phyloP scores from a whole-genome alignment of 2,329 filamentous ascomycete genomes.

The Penicillium sp. region DNA sequence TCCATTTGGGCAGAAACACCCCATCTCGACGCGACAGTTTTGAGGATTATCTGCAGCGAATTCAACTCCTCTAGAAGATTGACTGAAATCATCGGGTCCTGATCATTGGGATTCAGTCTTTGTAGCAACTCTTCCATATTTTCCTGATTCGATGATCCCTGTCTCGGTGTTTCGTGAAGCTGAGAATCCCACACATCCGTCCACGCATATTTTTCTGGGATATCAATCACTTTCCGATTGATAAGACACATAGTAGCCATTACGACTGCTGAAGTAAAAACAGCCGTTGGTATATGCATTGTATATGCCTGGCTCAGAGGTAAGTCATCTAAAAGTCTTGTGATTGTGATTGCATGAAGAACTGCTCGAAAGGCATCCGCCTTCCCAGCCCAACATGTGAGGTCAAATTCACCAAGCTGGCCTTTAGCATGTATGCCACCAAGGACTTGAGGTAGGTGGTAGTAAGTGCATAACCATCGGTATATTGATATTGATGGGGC shows the following conservation, averaged over 20 bases:
- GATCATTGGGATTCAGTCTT: neutral
- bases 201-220: conserved; percentile 9
- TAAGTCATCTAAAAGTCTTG: conserved; percentile 12
- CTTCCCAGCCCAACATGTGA: conserved; percentile 13
- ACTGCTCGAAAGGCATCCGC: conserved; percentile 13
- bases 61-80: conserved; percentile 20
- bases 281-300: conserved; percentile 19
- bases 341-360: conserved; percentile 18
- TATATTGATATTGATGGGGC: conserved; percentile 17
- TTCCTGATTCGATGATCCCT: neutral
- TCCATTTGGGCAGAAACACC: conserved; percentile 19
- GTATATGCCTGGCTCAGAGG: conserved; percentile 12
- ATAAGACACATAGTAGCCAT: conserved; percentile 13
- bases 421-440: conserved; percentile 11
- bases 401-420: conserved; percentile 6
- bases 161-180: neutral
- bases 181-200: conserved; percentile 5
- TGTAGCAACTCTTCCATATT: neutral
- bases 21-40: conserved; percentile 19
- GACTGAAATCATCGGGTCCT: neutral
- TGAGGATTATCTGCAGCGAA: conserved; percentile 18
- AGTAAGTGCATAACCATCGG: conserved; percentile 10
- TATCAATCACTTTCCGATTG: conserved; percentile 2
- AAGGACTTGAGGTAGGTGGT: conserved; percentile 10
- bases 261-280: conserved; percentile 20